Base-by-base conservation (phyloP, 2,329 filamentous ascomycete species). In the Verticillium nonalfalfae region DNA sequence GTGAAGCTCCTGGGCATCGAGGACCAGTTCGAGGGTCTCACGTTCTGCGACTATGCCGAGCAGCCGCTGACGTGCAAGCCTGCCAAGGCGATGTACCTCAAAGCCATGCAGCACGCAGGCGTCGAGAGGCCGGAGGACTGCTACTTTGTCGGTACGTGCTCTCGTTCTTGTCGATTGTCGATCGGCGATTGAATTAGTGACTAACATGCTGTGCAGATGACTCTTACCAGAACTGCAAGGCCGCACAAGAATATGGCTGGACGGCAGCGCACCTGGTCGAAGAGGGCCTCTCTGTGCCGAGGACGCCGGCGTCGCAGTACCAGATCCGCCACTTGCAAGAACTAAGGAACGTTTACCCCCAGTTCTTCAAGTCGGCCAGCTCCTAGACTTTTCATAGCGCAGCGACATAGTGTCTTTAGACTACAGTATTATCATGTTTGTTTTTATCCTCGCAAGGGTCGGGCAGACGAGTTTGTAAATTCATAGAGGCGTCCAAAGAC, bases 1-100 rank as follows among this genome's bases (percentile, higher is more conserved):
- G 86, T 97, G 13, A 86, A 83, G 63, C 78, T 99, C 21, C 80
- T 99, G 1, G 88, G 85, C 2, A 80, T 99, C 31, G 93, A 96
- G 1, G 91, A 97, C 72, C 78, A 94, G 33, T 99, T 99, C 71
- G 94, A 98, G 65, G 95, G 95, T 7, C 86, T 98, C 64, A 99
- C 95, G 0, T 99, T 87, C 74, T 99, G 96, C 72, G 91, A 99
- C 75, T 99, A 99, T 75, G 82, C 79, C 11, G 77, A 83, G 15
- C 78, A 85, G 52, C 89, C 85, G 6, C 81, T 99, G 64, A 76
- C 96, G 56, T 97, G 95, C 79, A 99, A 99, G 74, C 95, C 95
- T 3, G 84, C 90, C 61, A 81, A 81, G 59, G 86, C 87, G 59
- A 95, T 96, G 89, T 99, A 87, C 72, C 84, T 84, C 40, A 97